phyloP scores from a whole-genome alignment of 345 rosid genomes.

The Corchorus capsularis region DNA sequence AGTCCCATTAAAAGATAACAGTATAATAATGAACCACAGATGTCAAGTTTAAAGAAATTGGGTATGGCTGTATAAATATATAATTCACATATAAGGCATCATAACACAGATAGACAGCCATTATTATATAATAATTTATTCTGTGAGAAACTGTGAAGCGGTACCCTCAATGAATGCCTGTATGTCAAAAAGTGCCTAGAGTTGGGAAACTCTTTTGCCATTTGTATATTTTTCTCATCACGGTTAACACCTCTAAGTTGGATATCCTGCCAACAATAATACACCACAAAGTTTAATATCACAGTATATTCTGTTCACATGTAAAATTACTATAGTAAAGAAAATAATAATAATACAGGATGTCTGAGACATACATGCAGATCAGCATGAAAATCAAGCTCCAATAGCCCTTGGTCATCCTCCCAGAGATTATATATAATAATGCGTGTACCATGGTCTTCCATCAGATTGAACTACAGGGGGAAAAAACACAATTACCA shows the following conservation, averaged over 20 bases:
- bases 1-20: too few species aligned
- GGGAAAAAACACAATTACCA: background rate
- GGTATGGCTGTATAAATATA: background rate
- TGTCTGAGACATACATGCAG: constrained; percentile 52
- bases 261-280: constrained; percentile 64
- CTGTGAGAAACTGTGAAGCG: background rate
- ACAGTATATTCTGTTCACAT: background rate
- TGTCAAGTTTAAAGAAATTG: background rate
- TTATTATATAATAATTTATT: background rate
- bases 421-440: constrained; percentile 95
- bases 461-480: constrained; percentile 71
- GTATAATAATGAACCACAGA: too few species aligned
- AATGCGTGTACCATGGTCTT: constrained; percentile 78
- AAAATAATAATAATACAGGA: background rate
- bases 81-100: background rate
- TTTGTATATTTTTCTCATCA: constrained; percentile 84
- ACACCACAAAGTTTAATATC: constrained; percentile 12
- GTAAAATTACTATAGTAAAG: too few species aligned
- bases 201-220: constrained; percentile 79
- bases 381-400: constrained; percentile 86
- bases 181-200: constrained; percentile 86
- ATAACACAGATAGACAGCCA: background rate
- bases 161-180: constrained; percentile 89
- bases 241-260: constrained; percentile 98
- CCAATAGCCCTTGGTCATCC: constrained; percentile 80